A percentile compares a stretch with the other conserved stretches of the same genome.
Conservation (phyloP, 495 filamentous ascomycete species). For the Xylaria castorea region DNA sequence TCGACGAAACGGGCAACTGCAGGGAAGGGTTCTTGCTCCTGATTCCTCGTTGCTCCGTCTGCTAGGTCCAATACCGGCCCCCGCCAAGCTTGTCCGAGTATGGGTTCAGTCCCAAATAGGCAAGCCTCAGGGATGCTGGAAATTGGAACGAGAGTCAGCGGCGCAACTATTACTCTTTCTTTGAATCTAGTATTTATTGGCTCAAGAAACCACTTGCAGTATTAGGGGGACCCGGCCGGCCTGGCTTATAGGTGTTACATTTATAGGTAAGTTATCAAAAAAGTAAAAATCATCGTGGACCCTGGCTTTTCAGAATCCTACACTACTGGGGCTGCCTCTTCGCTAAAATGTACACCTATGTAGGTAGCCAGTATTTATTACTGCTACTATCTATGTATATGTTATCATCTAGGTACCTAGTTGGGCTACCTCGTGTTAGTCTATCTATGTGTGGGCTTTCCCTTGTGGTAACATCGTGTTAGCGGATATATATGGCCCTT, state of each 20-base stretch:
- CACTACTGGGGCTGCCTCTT: neutral
- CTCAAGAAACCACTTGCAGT: neutral
- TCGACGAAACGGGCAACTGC: conserved; percentile 20
- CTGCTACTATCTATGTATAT: too few species aligned
- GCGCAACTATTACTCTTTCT: conserved; percentile 1
- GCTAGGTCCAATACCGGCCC: neutral
- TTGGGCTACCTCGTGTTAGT: neutral
- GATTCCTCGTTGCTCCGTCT: conserved; percentile 16
- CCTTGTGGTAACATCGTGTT: neutral
- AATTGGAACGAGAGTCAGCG: conserved; percentile 14
- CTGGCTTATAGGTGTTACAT: neutral
- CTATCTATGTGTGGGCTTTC: neutral
- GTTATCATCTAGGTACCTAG: too few species aligned
- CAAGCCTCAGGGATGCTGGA: conserved; percentile 19
- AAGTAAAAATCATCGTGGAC: neutral
- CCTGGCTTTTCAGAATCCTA: neutral
- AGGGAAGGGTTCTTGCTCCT: conserved; percentile 16
- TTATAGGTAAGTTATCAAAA: neutral
- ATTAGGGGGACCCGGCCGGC: conserved; percentile 13
- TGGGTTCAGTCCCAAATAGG: conserved; percentile 13
- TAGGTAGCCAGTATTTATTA: too few species aligned
- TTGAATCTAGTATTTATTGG: neutral
- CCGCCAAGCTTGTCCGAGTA: conserved; percentile 1
- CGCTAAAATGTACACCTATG: neutral
- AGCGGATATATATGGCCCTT: neutral